These are phyloP conservation scores for Arabidopsis suecica DNA, from an alignment of 345 rosid genomes.

Conservation along the genomic window DNA sequence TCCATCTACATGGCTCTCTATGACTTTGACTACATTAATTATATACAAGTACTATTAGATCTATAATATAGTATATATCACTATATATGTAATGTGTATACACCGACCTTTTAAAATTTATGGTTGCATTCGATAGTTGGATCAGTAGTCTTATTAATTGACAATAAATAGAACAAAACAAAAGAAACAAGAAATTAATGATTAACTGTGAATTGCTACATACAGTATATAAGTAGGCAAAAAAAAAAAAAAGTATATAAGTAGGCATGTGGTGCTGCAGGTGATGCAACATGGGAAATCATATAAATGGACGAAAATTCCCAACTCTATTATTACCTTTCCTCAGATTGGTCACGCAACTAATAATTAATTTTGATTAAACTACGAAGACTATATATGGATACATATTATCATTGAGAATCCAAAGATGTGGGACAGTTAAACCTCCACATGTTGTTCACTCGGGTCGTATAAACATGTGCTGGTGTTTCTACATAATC, in stretches of 20 bases:
- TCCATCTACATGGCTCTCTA: neutral
- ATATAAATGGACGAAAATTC: conserved; percentile 36
- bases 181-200: conserved; percentile 30
- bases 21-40: conserved; percentile 9
- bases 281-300: conserved; percentile 45
- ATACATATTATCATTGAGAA: conserved; percentile 37
- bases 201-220: conserved; percentile 33
- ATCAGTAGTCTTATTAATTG: conserved; percentile 24
- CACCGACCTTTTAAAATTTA: conserved; percentile 1
- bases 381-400: conserved; percentile 24
- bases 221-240: conserved; percentile 23
- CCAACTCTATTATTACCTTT: conserved; percentile 38
- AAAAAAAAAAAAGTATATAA: too few species aligned
- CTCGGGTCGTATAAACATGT: conserved; percentile 32
- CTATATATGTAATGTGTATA: conserved; percentile 4
- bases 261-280: conserved; percentile 45
- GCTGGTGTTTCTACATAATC: neutral
- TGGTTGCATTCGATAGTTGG: conserved; percentile 1
- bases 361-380: conserved; percentile 25
- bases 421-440: conserved; percentile 44
- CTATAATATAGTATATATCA: neutral
- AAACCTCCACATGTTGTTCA: conserved; percentile 41
- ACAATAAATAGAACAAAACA: conserved; percentile 40
- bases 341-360: conserved; percentile 40
- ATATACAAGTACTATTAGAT: neutral